Evolutionary conservation across 306 rosid genomes (phyloP).

Genomic region (Citrullus mucosospermus): DNA sequence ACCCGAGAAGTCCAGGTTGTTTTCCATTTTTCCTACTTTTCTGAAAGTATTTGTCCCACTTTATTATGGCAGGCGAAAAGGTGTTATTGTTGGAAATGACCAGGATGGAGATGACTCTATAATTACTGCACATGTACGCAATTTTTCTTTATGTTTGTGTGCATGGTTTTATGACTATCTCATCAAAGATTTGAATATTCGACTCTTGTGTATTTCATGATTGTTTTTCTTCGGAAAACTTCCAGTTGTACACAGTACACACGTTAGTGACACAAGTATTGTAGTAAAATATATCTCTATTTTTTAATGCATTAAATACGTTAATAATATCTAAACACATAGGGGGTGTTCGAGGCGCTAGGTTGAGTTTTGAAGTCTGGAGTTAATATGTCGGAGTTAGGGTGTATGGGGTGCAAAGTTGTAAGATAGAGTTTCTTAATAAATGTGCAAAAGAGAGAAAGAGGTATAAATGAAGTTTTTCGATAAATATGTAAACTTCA

Average conservation of each 20-base stretch:
- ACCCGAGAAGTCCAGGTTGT: background rate
- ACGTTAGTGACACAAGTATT: background rate
- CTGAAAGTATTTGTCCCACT: background rate
- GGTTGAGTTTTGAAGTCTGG: no score
- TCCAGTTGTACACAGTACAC: background rate
- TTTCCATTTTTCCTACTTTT: constrained; percentile 6
- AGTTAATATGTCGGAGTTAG: no score
- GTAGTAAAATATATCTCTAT: background rate
- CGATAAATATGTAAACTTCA: no score
- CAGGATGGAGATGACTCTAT: constrained; percentile 98
- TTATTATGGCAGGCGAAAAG: constrained; percentile 62
- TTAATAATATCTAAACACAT: background rate
- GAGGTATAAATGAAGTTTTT: no score
- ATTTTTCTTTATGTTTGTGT: constrained; percentile 1
- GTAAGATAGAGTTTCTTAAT: no score
- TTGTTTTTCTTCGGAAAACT: background rate
- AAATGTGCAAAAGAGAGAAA: no score
- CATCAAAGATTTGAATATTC: background rate
- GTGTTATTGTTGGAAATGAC: constrained; percentile 88
- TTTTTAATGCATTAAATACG: background rate
- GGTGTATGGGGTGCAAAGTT: no score
- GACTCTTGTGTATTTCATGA: background rate
- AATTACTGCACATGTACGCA: constrained; percentile 72
- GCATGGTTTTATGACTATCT: background rate
- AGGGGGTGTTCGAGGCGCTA: no score